These are phyloP conservation scores for Penicillium hordei DNA, from an alignment of 2,329 filamentous ascomycete genomes.

Conservation along the genomic window DNA sequence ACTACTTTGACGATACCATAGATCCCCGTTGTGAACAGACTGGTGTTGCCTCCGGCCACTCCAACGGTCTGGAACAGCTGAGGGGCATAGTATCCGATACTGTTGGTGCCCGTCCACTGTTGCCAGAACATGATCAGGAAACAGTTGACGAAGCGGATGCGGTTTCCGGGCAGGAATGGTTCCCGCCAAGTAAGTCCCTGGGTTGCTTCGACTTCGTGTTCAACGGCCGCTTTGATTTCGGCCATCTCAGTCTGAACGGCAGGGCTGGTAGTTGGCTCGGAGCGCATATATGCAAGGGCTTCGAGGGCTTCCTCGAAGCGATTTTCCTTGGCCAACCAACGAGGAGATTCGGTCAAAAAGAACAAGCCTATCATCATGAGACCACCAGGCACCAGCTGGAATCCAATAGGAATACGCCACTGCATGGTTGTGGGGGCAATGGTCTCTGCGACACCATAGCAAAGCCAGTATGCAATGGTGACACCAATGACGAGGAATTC, in stretches of 20 bases:
- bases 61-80: conserved; percentile 64
- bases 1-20: conserved; percentile 70
- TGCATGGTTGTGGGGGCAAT: conserved; percentile 45
- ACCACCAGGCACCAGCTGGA: conserved; percentile 72
- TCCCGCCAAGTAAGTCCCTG: conserved; percentile 66
- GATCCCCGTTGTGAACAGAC: conserved; percentile 65
- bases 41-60: conserved; percentile 75
- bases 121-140: conserved; percentile 74
- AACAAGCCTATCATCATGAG: conserved; percentile 49
- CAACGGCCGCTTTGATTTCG: conserved; percentile 88
- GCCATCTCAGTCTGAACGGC: conserved; percentile 76
- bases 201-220: conserved; percentile 58
- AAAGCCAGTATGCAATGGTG: conserved; percentile 51
- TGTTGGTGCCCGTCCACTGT: conserved; percentile 83
- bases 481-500: conserved; percentile 51
- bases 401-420: conserved; percentile 72
- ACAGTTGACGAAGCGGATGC: conserved; percentile 69
- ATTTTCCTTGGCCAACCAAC: conserved; percentile 79
- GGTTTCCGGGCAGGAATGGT: conserved; percentile 51
- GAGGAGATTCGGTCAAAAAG: conserved; percentile 78
- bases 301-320: conserved; percentile 63
- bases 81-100: conserved; percentile 58
- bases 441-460: conserved; percentile 47
- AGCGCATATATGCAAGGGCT: conserved; percentile 67
- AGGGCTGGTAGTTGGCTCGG: conserved; percentile 68